A percentile compares a stretch with the other conserved stretches of the same genome.
These are phyloP conservation scores for Madurella fahalii DNA, from an alignment of 2,329 filamentous ascomycete species.

Conservation along the genomic window DNA sequence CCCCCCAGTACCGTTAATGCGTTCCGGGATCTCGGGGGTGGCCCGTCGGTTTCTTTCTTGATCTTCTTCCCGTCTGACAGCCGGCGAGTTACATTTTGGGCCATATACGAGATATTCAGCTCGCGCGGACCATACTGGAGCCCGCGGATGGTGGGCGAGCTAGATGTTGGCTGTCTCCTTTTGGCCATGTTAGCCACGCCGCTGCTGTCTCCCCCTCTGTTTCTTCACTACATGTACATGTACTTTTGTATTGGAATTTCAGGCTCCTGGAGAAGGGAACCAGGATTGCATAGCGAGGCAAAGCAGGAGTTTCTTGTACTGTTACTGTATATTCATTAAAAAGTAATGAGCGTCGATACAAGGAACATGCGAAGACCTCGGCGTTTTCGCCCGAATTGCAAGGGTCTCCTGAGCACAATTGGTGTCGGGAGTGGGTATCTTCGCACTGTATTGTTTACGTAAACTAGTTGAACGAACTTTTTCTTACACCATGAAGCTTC, in stretches of 20 bases:
- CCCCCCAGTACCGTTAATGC: background rate
- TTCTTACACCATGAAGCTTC: slow-evolving; percentile 4
- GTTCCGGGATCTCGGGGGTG: slow-evolving; percentile 4
- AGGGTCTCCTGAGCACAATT: background rate
- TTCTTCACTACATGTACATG: background rate
- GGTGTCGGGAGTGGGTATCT: background rate
- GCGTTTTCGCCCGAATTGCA: background rate
- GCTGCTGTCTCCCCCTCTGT: background rate
- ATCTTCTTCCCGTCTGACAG: slow-evolving; percentile 11
- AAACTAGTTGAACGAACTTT: background rate
- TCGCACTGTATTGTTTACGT: slow-evolving; percentile 6
- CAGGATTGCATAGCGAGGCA: slow-evolving; percentile 10
- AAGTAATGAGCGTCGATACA: no score
- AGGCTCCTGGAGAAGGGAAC: background rate
- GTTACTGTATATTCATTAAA: background rate
- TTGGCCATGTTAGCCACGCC: background rate
- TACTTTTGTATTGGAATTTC: background rate
- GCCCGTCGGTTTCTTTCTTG: background rate
- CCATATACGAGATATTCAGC: background rate
- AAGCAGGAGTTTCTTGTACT: slow-evolving; percentile 2
- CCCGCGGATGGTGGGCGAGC: background rate
- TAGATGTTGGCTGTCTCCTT: background rate
- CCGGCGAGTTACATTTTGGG: background rate
- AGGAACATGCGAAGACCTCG: no score
- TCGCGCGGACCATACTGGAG: background rate